Evolutionary conservation across 306 rosid genomes (phyloP).

Genomic region (Gastrolobium bilobum): DNA sequence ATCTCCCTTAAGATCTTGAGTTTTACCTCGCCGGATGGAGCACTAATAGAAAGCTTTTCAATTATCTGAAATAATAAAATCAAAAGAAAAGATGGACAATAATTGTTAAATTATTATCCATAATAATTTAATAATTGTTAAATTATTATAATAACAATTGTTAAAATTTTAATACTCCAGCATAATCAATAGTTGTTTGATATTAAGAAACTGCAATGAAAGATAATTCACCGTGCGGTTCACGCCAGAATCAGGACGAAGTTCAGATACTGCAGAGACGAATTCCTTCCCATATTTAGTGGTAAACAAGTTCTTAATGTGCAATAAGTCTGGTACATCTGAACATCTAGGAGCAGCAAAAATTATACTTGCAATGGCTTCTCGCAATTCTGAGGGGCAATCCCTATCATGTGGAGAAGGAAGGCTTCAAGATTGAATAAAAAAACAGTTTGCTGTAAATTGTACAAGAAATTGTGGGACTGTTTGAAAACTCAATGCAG

Average conservation of each 20-base stretch:
- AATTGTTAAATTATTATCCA: slow-evolving; percentile 24
- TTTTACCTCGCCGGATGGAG: slow-evolving; percentile 80
- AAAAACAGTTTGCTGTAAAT: slow-evolving; percentile 32
- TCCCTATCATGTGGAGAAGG: slow-evolving; percentile 66
- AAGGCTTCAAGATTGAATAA: slow-evolving; percentile 40
- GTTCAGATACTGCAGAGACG: slow-evolving; percentile 77
- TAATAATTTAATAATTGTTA: slow-evolving; percentile 38
- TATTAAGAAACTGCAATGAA: slow-evolving; percentile 28
- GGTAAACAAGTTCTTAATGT: slow-evolving; percentile 81
- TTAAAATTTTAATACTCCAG: slow-evolving; percentile 25
- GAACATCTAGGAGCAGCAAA: slow-evolving; percentile 99
- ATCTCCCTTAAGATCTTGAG: slow-evolving; percentile 90
- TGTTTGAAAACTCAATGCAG: slow-evolving; percentile 34
- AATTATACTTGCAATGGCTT: slow-evolving; percentile 92
- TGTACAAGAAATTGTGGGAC: slow-evolving; percentile 17
- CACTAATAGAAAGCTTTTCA: slow-evolving; percentile 88
- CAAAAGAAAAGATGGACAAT: slow-evolving; percentile 28
- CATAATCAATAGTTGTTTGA: slow-evolving; percentile 41
- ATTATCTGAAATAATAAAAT: slow-evolving; percentile 71
- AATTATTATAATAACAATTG: not conserved
- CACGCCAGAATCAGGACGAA: slow-evolving; percentile 98
- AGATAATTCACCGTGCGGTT: slow-evolving; percentile 82
- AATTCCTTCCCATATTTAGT: slow-evolving; percentile 96
- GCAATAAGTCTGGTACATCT: slow-evolving; percentile 95
- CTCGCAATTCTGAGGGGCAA: slow-evolving; percentile 90